A percentile compares a stretch with the other conserved stretches of the same genome.
Conservation (phyloP, 1,139 yeast species). For the Nematodospora anomalae region DNA sequence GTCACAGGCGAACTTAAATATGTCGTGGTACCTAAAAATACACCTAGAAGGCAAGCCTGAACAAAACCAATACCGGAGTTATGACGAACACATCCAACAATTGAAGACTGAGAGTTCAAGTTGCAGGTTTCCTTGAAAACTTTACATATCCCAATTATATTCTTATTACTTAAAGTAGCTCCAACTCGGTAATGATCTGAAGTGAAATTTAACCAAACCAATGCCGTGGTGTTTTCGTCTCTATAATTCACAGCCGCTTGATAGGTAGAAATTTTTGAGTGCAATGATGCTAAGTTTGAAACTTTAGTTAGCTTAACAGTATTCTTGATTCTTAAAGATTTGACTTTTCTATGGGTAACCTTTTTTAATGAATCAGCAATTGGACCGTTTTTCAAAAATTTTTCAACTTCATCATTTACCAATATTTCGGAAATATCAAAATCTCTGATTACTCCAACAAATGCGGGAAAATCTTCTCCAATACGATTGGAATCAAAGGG, state of each 20-base stretch:
- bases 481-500: slow-evolving; percentile 70
- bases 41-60: slow-evolving; percentile 79
- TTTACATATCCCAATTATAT: slow-evolving; percentile 77
- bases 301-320: slow-evolving; percentile 66
- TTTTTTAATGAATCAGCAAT: slow-evolving; percentile 64
- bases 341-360: slow-evolving; percentile 41
- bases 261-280: slow-evolving; percentile 45
- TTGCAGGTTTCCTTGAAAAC: slow-evolving; percentile 91
- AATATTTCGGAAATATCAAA: slow-evolving; percentile 71
- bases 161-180: slow-evolving; percentile 61
- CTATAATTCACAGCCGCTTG: slow-evolving; percentile 46
- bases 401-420: slow-evolving; percentile 76
- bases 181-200: slow-evolving; percentile 73
- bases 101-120: slow-evolving; percentile 66
- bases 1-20: slow-evolving; percentile 77
- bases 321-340: slow-evolving; percentile 60
- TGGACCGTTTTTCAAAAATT: slow-evolving; percentile 67
- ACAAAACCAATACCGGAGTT: slow-evolving; percentile 85
- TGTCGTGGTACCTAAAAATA: slow-evolving; percentile 84
- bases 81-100: slow-evolving; percentile 86
- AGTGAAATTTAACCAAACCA: slow-evolving; percentile 69
- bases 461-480: slow-evolving; percentile 73
- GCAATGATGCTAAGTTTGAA: slow-evolving; percentile 47
- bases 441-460: slow-evolving; percentile 65
- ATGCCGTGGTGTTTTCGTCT: slow-evolving; percentile 46